Base-by-base conservation (phyloP, 192 early-diverging fungal species). In the Gonapodya sp. region DNA sequence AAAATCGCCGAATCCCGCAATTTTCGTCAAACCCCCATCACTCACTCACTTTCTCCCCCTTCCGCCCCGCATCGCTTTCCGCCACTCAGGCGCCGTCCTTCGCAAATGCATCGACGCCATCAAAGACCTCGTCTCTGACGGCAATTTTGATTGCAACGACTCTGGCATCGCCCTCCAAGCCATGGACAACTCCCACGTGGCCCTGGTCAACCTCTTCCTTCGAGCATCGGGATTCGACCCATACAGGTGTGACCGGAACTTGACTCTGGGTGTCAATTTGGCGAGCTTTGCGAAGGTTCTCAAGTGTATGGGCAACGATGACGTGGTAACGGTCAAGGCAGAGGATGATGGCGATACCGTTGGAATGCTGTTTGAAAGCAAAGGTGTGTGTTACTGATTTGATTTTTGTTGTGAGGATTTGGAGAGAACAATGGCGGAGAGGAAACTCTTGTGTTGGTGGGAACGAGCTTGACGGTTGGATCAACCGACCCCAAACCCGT, bases 141-240 rank as follows among this genome's bases (percentile, higher is more conserved):
- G 93, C 83, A 99, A 99, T 92, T 96, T 99, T 89, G 97, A 99
- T 84, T 99, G 96, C 86, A 93, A 89, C 79, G 96, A 98, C 84
- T 89, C 93, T 35, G 97, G 97, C 83, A 95, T 99, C 80, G 90
- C 92, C 34, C 90, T 99, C 1, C 97, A 99, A 89, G 95, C 97
- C 80, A 99, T 99, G 97, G 81, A 98, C 88, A 96, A 94, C 89
- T 94, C 97, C 34, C 97, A 98, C 86, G 94, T 98, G n/a, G 95
- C 96, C 18, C 89, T 98, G 31, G 95, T 96, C 18, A 88, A 94
- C 35, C 89, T 98, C 73, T 86, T 96, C 79, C 89, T 97, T 74
- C 89, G 93, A 79, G 85, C 92, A 24, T 90, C 93, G 46, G 95
- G 94, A 8, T 95, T 95, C 83, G 92, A 93, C 83, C 93, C 93